phyloP scores from a whole-genome alignment of 2,329 filamentous ascomycete species.

The Amauroascus verrucosus region DNA sequence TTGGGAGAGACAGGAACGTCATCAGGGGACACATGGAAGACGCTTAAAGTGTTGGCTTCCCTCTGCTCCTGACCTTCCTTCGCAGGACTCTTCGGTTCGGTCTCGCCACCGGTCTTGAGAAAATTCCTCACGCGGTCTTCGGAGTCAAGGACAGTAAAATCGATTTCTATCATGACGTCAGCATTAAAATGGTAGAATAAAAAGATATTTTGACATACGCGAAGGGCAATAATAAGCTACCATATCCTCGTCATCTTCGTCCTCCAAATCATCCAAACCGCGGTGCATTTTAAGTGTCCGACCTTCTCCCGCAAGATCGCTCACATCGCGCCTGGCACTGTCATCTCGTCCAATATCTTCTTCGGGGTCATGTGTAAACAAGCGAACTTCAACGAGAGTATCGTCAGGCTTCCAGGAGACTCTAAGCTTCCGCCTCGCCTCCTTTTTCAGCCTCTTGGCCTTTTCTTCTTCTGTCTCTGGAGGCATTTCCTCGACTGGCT shows the following conservation, averaged over 20 bases:
- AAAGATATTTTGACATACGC: constrained; percentile 23
- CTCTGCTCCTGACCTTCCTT: constrained; percentile 38
- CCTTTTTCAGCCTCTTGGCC: constrained; percentile 50
- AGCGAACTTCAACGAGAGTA: constrained; percentile 46
- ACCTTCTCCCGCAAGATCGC: constrained; percentile 49
- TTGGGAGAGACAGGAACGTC: constrained; percentile 41
- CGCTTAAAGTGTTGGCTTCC: constrained; percentile 40
- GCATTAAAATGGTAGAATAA: neutral
- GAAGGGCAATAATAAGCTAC: constrained; percentile 27
- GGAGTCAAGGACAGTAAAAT: constrained; percentile 28
- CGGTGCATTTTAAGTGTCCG: constrained; percentile 42
- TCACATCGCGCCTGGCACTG: constrained; percentile 48
- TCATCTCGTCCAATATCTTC: constrained; percentile 52
- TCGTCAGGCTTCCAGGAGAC: constrained; percentile 52
- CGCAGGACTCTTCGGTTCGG: constrained; percentile 33
- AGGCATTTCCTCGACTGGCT: constrained; percentile 43
- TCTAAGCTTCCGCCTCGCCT: constrained; percentile 49
- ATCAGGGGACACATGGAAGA: constrained; percentile 37
- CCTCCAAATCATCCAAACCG: constrained; percentile 49
- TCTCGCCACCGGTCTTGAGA: constrained; percentile 35
- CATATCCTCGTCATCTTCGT: constrained; percentile 45
- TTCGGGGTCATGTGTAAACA: constrained; percentile 54
- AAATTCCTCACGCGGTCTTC: constrained; percentile 31
- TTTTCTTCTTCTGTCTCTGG: constrained; percentile 52
- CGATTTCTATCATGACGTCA: constrained; percentile 27